Base-by-base conservation (phyloP, 495 filamentous ascomycete species). In the Penicillium nucicola region DNA sequence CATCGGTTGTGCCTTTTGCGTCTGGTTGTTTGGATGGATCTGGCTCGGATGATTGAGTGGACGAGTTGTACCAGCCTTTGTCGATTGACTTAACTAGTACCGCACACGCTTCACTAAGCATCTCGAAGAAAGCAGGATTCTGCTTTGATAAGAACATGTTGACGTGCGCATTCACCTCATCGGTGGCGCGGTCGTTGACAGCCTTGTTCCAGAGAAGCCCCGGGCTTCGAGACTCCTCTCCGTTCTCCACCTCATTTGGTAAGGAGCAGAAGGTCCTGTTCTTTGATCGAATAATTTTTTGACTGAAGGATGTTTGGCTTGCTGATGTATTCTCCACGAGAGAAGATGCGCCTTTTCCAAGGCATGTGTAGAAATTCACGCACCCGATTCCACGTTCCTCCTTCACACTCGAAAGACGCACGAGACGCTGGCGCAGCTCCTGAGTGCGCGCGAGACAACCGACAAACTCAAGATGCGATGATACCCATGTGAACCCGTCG, bases 391-490 rank as follows among this genome's bases (percentile, higher is more conserved):
- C 69, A 14, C 71, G 67, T 33, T 75, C 74, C 46, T 64, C 61
- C 32, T 81, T 74, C 9, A 92, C 66, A n/a, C 70, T 68, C 12
- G 78, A 71, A 61, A 90, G 73, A 1, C 52, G 55, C 3, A 36
- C 65, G 18, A 95, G 72, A 5, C 93, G 81, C 50, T 77, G 75
- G 36, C 82, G 79, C 28, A 97, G 68, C 55, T 96, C 92, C 45
- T 88, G 82, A 8, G 78, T 80, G 18, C 89, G 83, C 50, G 86
- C 84, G 3, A 98, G 78, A 60, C 88, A 92, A 1, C 92, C 91
- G 2, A 97, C 86, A 57, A 98, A 98, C 64, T 92, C 90, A n/a
- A 98, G 83, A 71, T 98, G 95, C 13, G 87, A 90, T 9, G 85
- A 83, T 13, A 88, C 88, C 92, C 91, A 98, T 31, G 66, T 73